Conservation (phyloP, 306 rosid species). For the Malus sylvestris region DNA sequence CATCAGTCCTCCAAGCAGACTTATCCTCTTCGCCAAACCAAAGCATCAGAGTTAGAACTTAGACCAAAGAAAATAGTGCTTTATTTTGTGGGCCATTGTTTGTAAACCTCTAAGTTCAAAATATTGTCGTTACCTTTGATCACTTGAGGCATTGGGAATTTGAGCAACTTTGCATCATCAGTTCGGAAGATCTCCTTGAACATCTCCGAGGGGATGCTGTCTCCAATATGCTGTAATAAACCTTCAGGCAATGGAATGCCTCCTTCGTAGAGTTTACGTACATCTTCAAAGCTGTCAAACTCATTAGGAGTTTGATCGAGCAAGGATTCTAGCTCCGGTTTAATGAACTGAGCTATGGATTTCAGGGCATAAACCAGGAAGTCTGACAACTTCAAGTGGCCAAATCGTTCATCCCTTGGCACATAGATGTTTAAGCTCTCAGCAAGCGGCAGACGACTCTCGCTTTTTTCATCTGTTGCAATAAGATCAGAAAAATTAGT, state of each 20-base stretch:
- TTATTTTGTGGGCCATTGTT: background rate
- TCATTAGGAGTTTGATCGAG: conserved; percentile 53
- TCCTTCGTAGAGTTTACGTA: conserved; percentile 59
- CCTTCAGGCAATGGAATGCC: conserved; percentile 52
- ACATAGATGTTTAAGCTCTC: conserved; percentile 68
- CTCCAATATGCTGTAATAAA: conserved; percentile 30
- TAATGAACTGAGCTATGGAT: conserved; percentile 50
- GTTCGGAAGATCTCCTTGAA: conserved; percentile 56
- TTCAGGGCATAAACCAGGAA: conserved; percentile 68
- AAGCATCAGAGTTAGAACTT: background rate
- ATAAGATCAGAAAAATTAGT: background rate
- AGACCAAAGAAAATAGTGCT: background rate
- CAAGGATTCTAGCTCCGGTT: conserved; percentile 59
- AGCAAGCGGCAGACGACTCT: conserved; percentile 46
- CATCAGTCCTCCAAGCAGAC: conserved; percentile 74
- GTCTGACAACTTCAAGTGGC: conserved; percentile 78
- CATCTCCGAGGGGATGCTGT: conserved; percentile 48
- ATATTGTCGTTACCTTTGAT: conserved; percentile 41
- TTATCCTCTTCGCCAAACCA: conserved; percentile 38
- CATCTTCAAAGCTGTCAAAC: conserved; percentile 68
- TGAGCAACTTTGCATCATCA: conserved; percentile 49
- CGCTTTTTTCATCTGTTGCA: conserved; percentile 47
- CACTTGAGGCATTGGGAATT: conserved; percentile 65
- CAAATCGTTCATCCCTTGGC: conserved; percentile 82
- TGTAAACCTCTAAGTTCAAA: background rate